A percentile compares a stretch with the other conserved stretches of the same genome.
These are phyloP conservation scores for Scedosporium dehoogii DNA, from an alignment of 2,329 filamentous ascomycete genomes.

Conservation along the genomic window DNA sequence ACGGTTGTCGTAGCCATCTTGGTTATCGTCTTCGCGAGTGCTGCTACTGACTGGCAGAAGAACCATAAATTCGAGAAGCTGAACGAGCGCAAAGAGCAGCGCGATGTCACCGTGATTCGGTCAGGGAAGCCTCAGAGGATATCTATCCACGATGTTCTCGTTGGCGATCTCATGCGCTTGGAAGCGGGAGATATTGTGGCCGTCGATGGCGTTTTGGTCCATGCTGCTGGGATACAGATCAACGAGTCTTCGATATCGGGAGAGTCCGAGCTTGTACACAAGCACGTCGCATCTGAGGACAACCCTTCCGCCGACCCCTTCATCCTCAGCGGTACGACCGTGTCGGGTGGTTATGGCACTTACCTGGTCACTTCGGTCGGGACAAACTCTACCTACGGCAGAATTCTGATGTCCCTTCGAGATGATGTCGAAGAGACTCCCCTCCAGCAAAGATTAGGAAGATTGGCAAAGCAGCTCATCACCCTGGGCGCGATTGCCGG, in stretches of 20 bases:
- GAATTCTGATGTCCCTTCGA: conserved; percentile 68
- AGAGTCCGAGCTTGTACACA: conserved; percentile 64
- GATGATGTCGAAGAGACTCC: conserved; percentile 71
- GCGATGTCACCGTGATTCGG: conserved; percentile 64
- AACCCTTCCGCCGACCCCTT: conserved; percentile 54
- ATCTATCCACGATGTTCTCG: conserved; percentile 60
- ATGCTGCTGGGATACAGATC: conserved; percentile 49
- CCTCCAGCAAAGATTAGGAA: conserved; percentile 66
- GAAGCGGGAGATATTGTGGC: conserved; percentile 66
- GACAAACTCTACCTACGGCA: conserved; percentile 64
- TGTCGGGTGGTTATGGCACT: conserved; percentile 64
- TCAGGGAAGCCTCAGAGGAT: conserved; percentile 62
- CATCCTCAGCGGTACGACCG: conserved; percentile 69
- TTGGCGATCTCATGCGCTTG: conserved; percentile 63
- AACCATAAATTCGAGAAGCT: conserved; percentile 72
- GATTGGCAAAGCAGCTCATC: conserved; percentile 65
- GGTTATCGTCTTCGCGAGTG: conserved; percentile 66
- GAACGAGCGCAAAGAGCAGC: conserved; percentile 70
- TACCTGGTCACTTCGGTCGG: conserved; percentile 69
- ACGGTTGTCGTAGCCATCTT: conserved; percentile 69
- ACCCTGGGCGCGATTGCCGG: conserved; percentile 30
- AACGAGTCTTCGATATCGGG: conserved; percentile 70
- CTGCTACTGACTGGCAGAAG: conserved; percentile 76
- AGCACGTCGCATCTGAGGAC: conserved; percentile 23
- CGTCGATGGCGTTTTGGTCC: conserved; percentile 61